These are phyloP conservation scores for Naganishia sp. DNA, from an alignment of 1,284 basidiomycete species.

Conservation along the genomic window DNA sequence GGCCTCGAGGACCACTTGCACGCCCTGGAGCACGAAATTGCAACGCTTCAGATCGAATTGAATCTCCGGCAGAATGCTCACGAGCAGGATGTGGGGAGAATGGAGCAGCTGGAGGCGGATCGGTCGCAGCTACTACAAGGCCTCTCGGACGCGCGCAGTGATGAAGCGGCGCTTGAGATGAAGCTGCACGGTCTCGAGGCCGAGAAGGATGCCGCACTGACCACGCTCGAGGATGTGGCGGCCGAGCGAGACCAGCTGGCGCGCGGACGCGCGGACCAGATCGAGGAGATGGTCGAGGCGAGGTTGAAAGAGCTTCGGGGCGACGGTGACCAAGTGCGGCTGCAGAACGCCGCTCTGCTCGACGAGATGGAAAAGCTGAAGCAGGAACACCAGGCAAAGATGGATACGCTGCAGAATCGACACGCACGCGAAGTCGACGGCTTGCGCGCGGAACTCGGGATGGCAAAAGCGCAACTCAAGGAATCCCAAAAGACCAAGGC, in stretches of 20 bases:
- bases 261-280: conserved; percentile 71
- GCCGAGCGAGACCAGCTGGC: conserved; percentile 74
- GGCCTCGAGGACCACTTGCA: neutral
- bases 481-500: conserved; percentile 49
- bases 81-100: conserved; percentile 52
- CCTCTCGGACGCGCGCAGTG: conserved; percentile 70
- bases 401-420: conserved; percentile 50
- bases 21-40: conserved; percentile 9
- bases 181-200: conserved; percentile 61
- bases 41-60: conserved; percentile 15
- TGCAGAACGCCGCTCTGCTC: conserved; percentile 75
- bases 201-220: conserved; percentile 54
- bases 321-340: conserved; percentile 82
- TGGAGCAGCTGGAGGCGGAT: conserved; percentile 68
- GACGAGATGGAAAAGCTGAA: conserved; percentile 53
- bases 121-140: conserved; percentile 67
- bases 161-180: conserved; percentile 69
- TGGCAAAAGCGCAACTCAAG: conserved; percentile 50
- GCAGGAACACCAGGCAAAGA: conserved; percentile 62
- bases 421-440: conserved; percentile 50
- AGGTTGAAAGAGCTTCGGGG: conserved; percentile 88
- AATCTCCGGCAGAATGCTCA: conserved; percentile 40
- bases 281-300: conserved; percentile 79
- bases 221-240: conserved; percentile 66
- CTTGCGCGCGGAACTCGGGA: conserved; percentile 51